A percentile compares a stretch with the other conserved stretches of the same genome.
These are phyloP conservation scores for Microcyclosporella mali DNA, from an alignment of 2,329 filamentous ascomycete species.

Conservation along the genomic window DNA sequence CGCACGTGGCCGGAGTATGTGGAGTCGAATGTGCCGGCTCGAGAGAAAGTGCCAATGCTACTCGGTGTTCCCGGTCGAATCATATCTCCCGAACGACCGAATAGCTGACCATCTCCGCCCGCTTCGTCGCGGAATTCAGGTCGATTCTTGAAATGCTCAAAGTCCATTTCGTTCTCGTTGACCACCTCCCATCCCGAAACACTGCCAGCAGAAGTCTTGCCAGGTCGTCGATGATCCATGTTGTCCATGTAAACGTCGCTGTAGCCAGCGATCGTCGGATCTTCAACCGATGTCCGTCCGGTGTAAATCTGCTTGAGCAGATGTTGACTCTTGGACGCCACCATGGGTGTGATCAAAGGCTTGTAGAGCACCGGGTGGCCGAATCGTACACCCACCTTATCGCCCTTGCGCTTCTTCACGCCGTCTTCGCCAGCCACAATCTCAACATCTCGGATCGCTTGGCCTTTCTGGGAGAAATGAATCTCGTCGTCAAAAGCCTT, in stretches of 20 bases:
- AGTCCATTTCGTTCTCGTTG: constrained; percentile 77
- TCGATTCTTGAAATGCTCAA: constrained; percentile 84
- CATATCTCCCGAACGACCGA: constrained; percentile 54
- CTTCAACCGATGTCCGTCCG: constrained; percentile 61
- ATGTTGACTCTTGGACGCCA: constrained; percentile 82
- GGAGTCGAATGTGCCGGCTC: constrained; percentile 27
- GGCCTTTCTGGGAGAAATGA: constrained; percentile 69
- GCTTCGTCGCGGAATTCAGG: constrained; percentile 82
- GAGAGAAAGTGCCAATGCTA: constrained; percentile 36
- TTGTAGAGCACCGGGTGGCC: constrained; percentile 88
- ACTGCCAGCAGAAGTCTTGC: constrained; percentile 45
- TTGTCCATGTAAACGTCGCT: constrained; percentile 77
- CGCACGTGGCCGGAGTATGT: constrained; percentile 14
- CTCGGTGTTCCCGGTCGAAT: constrained; percentile 57
- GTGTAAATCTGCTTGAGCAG: constrained; percentile 79
- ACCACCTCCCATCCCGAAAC: constrained; percentile 70
- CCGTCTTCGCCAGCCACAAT: constrained; percentile 31
- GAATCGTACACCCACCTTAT: constrained; percentile 69
- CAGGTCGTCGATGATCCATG: constrained; percentile 60
- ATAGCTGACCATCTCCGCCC: constrained; percentile 60
- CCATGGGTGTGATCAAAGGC: constrained; percentile 89
- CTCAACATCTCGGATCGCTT: constrained; percentile 42
- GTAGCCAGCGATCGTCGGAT: constrained; percentile 62
- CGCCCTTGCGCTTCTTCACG: constrained; percentile 45
- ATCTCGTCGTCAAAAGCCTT: constrained; percentile 70